These are phyloP conservation scores for Mytilinidion resinicola DNA, from an alignment of 495 filamentous ascomycete genomes.

Conservation along the genomic window DNA sequence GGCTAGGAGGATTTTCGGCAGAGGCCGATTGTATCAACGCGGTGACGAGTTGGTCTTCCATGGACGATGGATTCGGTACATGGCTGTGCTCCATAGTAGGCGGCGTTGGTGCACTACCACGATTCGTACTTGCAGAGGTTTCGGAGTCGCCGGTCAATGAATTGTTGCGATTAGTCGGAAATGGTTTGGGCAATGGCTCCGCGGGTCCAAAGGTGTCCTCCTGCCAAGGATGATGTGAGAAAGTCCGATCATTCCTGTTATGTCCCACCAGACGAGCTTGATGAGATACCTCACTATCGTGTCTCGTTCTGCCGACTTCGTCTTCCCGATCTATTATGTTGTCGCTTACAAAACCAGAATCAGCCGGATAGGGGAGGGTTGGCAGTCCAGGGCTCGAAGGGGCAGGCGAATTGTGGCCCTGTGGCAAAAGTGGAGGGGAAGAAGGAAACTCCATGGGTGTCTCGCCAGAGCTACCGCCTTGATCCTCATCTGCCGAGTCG, in stretches of 20 bases:
- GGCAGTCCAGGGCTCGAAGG: constrained; percentile 28
- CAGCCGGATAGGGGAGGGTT: constrained; percentile 13
- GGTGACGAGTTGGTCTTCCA: too few species aligned
- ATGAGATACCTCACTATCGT: constrained; percentile 12
- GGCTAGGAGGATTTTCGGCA: too few species aligned
- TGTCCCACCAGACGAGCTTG: constrained; percentile 1
- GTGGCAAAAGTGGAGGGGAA: constrained; percentile 25
- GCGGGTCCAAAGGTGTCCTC: constrained; percentile 9
- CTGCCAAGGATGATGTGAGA: constrained; percentile 9
- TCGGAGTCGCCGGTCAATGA: neutral
- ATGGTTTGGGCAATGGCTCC: constrained; percentile 17
- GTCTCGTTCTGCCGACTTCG: neutral
- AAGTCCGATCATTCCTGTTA: constrained; percentile 3
- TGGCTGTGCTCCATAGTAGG: too few species aligned
- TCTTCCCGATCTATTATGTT: constrained; percentile 11
- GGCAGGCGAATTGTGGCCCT: constrained; percentile 10
- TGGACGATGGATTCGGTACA: too few species aligned
- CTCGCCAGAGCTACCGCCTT: constrained; percentile 19
- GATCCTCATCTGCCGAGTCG: constrained; percentile 27
- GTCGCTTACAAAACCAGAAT: constrained; percentile 29
- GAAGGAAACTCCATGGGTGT: constrained; percentile 28
- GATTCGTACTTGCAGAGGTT: too few species aligned
- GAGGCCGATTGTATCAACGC: too few species aligned
- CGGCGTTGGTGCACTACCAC: too few species aligned
- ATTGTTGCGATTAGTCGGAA: constrained; percentile 3